A percentile compares a stretch with the other conserved stretches of the same genome.
These are phyloP conservation scores for Termitomyces sp. DNA, from an alignment of 768 basidiomycete genomes.

Conservation along the genomic window DNA sequence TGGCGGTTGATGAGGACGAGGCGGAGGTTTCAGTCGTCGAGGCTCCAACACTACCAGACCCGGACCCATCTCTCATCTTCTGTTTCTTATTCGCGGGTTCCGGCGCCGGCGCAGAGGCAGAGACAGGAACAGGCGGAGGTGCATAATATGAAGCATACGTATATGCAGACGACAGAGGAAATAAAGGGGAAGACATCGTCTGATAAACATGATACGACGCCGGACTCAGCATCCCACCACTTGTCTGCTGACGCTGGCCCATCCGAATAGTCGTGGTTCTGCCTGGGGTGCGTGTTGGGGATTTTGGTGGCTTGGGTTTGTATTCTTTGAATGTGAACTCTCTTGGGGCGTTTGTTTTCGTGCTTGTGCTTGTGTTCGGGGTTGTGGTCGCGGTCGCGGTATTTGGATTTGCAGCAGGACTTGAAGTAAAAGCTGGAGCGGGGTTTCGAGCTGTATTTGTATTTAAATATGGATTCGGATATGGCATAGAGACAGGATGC, in stretches of 20 bases:
- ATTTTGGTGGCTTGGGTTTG: not conserved
- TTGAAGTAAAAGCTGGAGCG: not conserved
- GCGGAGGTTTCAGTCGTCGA: not conserved
- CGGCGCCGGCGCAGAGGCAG: not conserved
- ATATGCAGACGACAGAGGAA: not conserved
- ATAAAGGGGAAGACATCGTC: not conserved
- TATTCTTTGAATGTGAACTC: not conserved
- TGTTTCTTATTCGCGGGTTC: not conserved
- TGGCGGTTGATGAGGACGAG: not conserved
- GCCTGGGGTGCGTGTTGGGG: not conserved
- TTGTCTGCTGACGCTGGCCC: not conserved
- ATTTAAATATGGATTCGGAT: not conserved
- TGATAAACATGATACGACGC: not conserved
- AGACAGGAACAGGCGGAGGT: not conserved
- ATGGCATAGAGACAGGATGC: not conserved
- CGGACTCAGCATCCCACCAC: not conserved
- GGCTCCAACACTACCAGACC: too few species aligned
- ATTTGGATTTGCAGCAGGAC: not conserved
- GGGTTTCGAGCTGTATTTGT: not conserved
- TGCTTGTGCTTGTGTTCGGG: not conserved
- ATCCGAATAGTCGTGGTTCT: not conserved
- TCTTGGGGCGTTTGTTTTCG: not conserved
- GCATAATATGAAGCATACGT: not conserved
- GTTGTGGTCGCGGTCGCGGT: not conserved
- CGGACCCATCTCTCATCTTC: not conserved